Percentiles rank a stretch among this genome's conserved stretches.
phyloP scores from a whole-genome alignment of 2,329 filamentous ascomycete genomes.

The Aspergillus puulaauensis region DNA sequence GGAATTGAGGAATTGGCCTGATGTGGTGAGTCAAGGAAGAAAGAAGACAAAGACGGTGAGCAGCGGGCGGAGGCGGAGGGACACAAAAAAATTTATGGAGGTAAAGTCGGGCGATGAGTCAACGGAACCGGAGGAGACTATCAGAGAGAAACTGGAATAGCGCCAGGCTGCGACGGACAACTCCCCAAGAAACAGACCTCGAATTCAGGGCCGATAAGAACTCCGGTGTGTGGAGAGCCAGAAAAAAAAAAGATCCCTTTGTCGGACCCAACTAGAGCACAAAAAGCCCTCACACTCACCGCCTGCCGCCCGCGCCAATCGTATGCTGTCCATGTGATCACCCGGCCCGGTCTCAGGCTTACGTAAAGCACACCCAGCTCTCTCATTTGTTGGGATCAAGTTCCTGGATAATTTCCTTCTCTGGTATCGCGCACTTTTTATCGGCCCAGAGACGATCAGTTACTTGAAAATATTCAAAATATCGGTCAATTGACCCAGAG shows the following conservation, averaged over 20 bases:
- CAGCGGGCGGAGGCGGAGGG: slow-evolving; percentile 11
- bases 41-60: slow-evolving; percentile 12
- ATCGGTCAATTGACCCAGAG: not conserved
- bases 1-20: slow-evolving; percentile 12
- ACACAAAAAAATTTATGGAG: slow-evolving; percentile 15
- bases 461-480: slow-evolving; percentile 6
- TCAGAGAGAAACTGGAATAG: slow-evolving; percentile 18
- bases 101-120: slow-evolving; percentile 27
- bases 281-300: slow-evolving; percentile 14
- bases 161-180: slow-evolving; percentile 5
- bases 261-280: not conserved
- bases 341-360: not conserved
- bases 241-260: slow-evolving; percentile 5
- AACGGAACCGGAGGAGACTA: slow-evolving; percentile 13
- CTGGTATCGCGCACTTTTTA: not conserved
- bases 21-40: slow-evolving; percentile 14
- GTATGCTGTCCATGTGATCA: not conserved
- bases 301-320: slow-evolving; percentile 15
- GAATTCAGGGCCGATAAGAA: slow-evolving; percentile 25
- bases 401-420: not conserved
- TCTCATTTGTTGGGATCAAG: not conserved
- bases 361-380: not conserved
- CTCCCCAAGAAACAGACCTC: slow-evolving; percentile 8
- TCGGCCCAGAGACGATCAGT: not conserved
- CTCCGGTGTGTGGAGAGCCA: slow-evolving; percentile 29